These are phyloP conservation scores for Peronospora tabacina DNA, from an alignment of 352 stramenopile genomes.

Conservation along the genomic window DNA sequence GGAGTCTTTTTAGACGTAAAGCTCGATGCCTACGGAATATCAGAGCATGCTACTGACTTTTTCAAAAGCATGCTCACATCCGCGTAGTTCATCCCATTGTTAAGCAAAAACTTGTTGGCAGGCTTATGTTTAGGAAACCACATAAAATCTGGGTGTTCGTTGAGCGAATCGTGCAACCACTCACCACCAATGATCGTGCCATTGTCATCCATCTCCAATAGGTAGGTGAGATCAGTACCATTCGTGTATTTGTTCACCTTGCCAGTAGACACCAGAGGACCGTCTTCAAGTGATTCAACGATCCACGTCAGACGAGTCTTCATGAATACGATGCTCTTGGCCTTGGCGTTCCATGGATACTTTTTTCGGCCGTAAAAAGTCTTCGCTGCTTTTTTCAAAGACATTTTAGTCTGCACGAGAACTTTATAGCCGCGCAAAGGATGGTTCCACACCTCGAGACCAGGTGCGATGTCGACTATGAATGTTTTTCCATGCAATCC, in stretches of 20 bases:
- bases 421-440: conserved; percentile 41
- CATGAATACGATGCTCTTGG: conserved; percentile 37
- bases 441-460: conserved; percentile 43
- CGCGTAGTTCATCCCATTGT: conserved; percentile 28
- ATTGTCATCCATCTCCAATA: conserved; percentile 31
- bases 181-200: conserved; percentile 34
- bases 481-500: too few species aligned
- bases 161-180: conserved; percentile 30
- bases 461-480: conserved; percentile 34
- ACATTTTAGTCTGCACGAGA: conserved; percentile 25
- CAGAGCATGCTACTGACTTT: conserved; percentile 12
- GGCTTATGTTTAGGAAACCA: conserved; percentile 29
- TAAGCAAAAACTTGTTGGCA: conserved; percentile 15
- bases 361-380: conserved; percentile 27
- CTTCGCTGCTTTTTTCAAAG: conserved; percentile 21
- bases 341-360: conserved; percentile 43
- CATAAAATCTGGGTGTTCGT: conserved; percentile 32
- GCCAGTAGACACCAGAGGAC: conserved; percentile 22
- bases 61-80: conserved; percentile 26
- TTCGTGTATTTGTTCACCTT: conserved; percentile 25
- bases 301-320: conserved; percentile 40
- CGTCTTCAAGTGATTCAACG: conserved; percentile 30
- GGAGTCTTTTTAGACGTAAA: too few species aligned
- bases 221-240: conserved; percentile 25
- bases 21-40: too few species aligned